Base-by-base conservation (phyloP, 78 protist genomes). In the Dictyostelium intermedium region DNA sequence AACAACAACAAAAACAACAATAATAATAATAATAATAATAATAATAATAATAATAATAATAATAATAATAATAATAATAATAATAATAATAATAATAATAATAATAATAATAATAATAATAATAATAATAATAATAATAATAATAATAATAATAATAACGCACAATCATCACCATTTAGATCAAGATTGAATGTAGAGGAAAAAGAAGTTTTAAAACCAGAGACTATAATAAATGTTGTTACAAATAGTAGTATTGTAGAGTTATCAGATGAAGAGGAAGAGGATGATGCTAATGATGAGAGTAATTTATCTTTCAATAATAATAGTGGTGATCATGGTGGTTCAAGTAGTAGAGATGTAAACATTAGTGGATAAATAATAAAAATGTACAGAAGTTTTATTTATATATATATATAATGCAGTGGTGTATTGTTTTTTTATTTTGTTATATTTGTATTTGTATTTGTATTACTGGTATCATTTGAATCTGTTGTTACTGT, bases 231-330 rank as follows among this genome's bases (percentile, higher is more conserved):
- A 13, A 82, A 82, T 82, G 50, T 82, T 5, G 37, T 45, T 34
- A 79, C 84, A 50, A 79, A 79, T 79, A 82, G 39, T 82, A 50
- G 63, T 35, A 35, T 82, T 27, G 86, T 82, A 16, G 86, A 82
- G 16, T 63, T 82, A 18, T 82, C 86, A 20, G 61, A 39, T 79
- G 84, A 79, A 13, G 61, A 41, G 6, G 84, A 79, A 14, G 84
- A 79, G 5, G 63, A 78, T 23, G 47, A 23, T n/a, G 83, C 11
- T 0, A 14, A 23, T 10, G 83, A 77, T 9, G 81, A 74, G 3
- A 23, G 25, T 39, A 41, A n/a, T 41, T 41, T 43, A 41, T 43
- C 34, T 10, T 41, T 39, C 8, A 39, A 76, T 77, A 43, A 34
- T 53, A 77, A 41, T 77, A 25, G 25, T 39, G 56, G 13, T 23